These are phyloP conservation scores for Lentinus polychrous DNA, from an alignment of 1,284 basidiomycete genomes.

Conservation along the genomic window DNA sequence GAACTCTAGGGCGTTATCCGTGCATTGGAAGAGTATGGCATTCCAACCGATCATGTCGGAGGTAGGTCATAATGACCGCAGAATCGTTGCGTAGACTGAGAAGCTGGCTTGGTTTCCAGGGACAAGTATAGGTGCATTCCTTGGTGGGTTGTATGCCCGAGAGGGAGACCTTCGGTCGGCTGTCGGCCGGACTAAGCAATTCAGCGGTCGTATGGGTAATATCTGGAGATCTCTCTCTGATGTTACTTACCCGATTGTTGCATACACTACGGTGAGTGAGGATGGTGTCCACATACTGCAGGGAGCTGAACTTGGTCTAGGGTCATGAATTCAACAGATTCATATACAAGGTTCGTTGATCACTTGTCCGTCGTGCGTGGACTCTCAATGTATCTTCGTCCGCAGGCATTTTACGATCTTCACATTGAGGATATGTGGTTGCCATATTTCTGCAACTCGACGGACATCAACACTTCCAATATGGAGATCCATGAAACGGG, in stretches of 20 bases:
- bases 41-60: conserved; percentile 90
- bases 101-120: conserved; percentile 31
- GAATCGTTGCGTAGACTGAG: background rate
- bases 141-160: conserved; percentile 94
- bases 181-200: conserved; percentile 84
- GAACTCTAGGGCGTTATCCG: conserved; percentile 71
- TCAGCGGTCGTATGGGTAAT: conserved; percentile 88
- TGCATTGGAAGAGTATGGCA: conserved; percentile 86
- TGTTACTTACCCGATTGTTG: conserved; percentile 94
- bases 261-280: conserved; percentile 85
- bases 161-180: conserved; percentile 89
- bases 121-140: conserved; percentile 87
- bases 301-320: conserved; percentile 31
- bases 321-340: conserved; percentile 88
- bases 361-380: background rate
- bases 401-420: conserved; percentile 80
- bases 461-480: conserved; percentile 94
- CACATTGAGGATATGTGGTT: conserved; percentile 99
- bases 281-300: background rate
- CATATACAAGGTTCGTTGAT: conserved; percentile 62
- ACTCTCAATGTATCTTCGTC: background rate
- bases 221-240: conserved; percentile 94
- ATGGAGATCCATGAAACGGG: conserved; percentile 98
- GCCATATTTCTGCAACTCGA: conserved; percentile 97
- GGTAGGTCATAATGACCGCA: conserved; percentile 33